These are phyloP conservation scores for Stemphylium lycopersici DNA, from an alignment of 2,329 filamentous ascomycete species.

Conservation along the genomic window DNA sequence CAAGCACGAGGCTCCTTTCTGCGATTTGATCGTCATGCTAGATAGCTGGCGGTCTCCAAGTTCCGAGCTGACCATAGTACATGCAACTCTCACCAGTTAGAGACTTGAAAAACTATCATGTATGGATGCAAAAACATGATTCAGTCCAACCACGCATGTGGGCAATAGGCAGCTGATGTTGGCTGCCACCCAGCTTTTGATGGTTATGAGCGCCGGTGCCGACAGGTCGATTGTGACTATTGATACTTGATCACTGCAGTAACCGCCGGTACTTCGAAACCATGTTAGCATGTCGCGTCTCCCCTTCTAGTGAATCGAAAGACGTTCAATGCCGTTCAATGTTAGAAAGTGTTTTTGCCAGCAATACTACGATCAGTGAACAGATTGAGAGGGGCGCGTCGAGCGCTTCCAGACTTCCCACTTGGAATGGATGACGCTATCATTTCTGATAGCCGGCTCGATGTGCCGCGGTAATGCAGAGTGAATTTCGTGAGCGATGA, in stretches of 20 bases:
- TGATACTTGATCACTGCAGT: not conserved
- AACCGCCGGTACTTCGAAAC: not conserved
- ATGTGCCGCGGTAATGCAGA: too few species aligned
- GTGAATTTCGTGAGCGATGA: too few species aligned
- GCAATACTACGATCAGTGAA: too few species aligned
- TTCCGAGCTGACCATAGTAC: constrained; percentile 10
- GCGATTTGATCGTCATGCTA: constrained; percentile 18
- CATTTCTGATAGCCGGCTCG: too few species aligned
- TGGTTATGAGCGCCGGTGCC: not conserved
- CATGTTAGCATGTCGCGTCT: not conserved
- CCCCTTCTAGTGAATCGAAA: not conserved
- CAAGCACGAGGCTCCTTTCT: not conserved
- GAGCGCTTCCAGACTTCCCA: too few species aligned
- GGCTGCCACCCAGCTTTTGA: not conserved
- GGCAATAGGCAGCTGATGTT: not conserved
- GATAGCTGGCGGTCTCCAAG: constrained; percentile 6
- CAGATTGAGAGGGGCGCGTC: too few species aligned
- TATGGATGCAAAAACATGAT: not conserved
- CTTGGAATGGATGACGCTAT: too few species aligned
- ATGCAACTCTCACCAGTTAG: not conserved
- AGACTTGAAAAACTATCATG: not conserved
- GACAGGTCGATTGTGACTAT: not conserved
- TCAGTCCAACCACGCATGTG: not conserved
- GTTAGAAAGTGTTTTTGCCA: too few species aligned
- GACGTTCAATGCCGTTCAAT: not conserved